These are phyloP conservation scores for Penicillium simplicissimum DNA, from an alignment of 495 filamentous ascomycete genomes.

Conservation along the genomic window DNA sequence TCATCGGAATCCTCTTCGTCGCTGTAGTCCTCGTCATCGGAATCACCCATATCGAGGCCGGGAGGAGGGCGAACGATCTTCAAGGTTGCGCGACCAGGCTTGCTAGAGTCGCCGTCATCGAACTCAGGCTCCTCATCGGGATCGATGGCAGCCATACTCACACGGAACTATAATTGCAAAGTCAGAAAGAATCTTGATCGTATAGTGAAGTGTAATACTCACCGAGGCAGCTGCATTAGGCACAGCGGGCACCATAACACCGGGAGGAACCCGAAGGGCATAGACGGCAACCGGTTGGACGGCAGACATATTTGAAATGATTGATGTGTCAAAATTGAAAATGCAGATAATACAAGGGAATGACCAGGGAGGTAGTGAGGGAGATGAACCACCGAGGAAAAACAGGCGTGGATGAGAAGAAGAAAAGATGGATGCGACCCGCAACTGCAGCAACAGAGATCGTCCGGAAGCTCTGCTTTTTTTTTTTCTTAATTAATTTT, in stretches of 20 bases:
- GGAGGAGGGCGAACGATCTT: conserved; percentile 76
- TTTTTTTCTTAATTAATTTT: conserved; percentile 31
- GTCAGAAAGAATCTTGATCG: conserved; percentile 18
- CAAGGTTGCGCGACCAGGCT: conserved; percentile 74
- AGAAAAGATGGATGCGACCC: conserved; percentile 31
- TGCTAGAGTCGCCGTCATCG: conserved; percentile 60
- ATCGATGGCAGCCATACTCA: conserved; percentile 98
- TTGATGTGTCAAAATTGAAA: conserved; percentile 13
- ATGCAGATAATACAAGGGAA: conserved; percentile 15
- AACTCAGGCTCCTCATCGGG: conserved; percentile 73
- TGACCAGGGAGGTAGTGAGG: conserved; percentile 16
- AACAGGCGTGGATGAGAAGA: conserved; percentile 29
- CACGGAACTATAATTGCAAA: conserved; percentile 66
- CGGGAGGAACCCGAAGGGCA: conserved; percentile 82
- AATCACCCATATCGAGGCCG: conserved; percentile 51
- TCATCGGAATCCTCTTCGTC: conserved; percentile 58
- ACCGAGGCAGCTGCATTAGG: conserved; percentile 80
- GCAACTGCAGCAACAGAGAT: conserved; percentile 27
- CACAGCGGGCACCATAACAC: conserved; percentile 70
- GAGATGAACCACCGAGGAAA: conserved; percentile 31
- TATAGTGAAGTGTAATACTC: conserved; percentile 42
- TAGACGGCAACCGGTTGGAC: conserved; percentile 81
- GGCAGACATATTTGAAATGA: conserved; percentile 48
- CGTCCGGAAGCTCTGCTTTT: conserved; percentile 28
- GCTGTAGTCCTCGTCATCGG: conserved; percentile 61